Base-by-base conservation (phyloP, 148 eudicot genomes). In the Cornus kousa region DNA sequence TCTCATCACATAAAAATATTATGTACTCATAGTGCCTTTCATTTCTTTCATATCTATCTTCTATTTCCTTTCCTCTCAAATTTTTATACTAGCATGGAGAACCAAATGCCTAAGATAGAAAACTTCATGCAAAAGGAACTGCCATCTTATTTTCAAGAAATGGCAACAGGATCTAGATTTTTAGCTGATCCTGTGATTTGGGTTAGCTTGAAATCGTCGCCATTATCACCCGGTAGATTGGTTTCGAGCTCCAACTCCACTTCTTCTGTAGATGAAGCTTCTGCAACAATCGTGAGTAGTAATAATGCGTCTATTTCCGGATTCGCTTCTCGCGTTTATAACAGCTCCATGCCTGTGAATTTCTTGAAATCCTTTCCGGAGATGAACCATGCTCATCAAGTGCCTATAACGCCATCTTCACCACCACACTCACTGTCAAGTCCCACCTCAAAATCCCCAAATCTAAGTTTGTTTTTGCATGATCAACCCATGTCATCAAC, bases 361-460 rank as follows among this genome's bases (percentile, higher is more conserved):
- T 90, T 87, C 82, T 80, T 87, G 65, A 83, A 87, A 77, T 83
- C 88, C 31, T 83, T 77, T 65, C 79, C 86, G 3, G 85, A 82
- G 40, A 55, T 75, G 28, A 62, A 67, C 48, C 32, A 43, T 46
- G 0, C 81, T 43, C 82, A 81, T 43, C 82, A 80, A 32, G 67
- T 72, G 48, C 57, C 77, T 17, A 74, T 68, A 72, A 1, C 28
- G 1, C 48, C 79, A 62, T 66, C 72, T 31, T 23, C 59, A 53
- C 59, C 14, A 16, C 19, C 59, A 39, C 43, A 39, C 19, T 53
- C 59, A 53, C 13, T 13, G 4, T 53, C 59, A 53, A 53, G 43
- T 7, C 0, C 59, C 16, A 13, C 59, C 12, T 53, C 62, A 60
- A 74, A 73, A 67, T 65, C 35, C 78, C 81, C 77, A 24, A 84